phyloP scores from a whole-genome alignment of 768 basidiomycete species.

The Agrocybe pediades region DNA sequence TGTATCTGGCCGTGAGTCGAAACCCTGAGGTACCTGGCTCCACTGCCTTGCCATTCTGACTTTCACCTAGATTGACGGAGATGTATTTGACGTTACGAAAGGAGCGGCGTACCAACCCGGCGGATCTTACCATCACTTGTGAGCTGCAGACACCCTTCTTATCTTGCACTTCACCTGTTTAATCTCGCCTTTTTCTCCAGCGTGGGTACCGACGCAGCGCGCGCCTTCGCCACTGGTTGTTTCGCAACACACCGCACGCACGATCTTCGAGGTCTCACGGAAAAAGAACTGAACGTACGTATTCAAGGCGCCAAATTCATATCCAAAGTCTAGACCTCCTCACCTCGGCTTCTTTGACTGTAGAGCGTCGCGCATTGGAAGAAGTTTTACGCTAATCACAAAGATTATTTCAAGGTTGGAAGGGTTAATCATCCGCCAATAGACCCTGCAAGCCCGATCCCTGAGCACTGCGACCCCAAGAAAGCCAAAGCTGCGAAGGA shows the following conservation, averaged over 20 bases:
- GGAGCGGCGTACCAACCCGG: constrained; percentile 85
- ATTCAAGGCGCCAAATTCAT: neutral
- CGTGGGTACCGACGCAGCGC: constrained; percentile 86
- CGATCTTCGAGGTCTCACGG: constrained; percentile 81
- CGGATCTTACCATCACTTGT: constrained; percentile 80
- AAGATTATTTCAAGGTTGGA: constrained; percentile 79
- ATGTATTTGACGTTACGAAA: constrained; percentile 90
- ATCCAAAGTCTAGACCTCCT: neutral
- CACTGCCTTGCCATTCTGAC: constrained; percentile 15
- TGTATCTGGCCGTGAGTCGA: constrained; percentile 79
- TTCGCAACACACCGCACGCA: constrained; percentile 90
- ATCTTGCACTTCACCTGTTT: constrained; percentile 12
- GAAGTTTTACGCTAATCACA: constrained; percentile 81
- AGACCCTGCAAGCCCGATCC: constrained; percentile 74
- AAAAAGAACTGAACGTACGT: constrained; percentile 70
- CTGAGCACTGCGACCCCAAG: constrained; percentile 72
- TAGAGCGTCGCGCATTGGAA: constrained; percentile 89
- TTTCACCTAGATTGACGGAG: constrained; percentile 74
- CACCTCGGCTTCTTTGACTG: constrained; percentile 4
- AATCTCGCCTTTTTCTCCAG: constrained; percentile 34
- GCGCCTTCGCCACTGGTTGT: constrained; percentile 93
- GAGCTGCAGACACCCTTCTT: constrained; percentile 21
- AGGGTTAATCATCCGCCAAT: constrained; percentile 75
- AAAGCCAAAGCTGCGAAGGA: constrained; percentile 41
- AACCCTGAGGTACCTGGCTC: constrained; percentile 12